phyloP scores from a whole-genome alignment of 2,329 filamentous ascomycete species.

The Phoma sp. region DNA sequence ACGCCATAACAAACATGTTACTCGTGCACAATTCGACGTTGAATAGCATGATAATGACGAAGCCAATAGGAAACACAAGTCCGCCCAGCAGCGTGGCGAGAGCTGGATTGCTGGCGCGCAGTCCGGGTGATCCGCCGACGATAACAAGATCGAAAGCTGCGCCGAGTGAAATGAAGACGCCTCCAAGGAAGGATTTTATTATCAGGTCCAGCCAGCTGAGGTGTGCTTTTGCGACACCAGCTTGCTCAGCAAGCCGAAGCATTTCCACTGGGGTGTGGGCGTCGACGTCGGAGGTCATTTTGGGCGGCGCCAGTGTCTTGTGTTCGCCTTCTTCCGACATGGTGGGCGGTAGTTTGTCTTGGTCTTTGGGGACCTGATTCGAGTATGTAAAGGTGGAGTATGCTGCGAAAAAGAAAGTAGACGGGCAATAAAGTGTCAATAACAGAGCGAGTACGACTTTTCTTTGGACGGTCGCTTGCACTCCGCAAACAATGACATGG shows the following conservation, averaged over 20 bases:
- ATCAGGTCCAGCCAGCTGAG: conserved; percentile 39
- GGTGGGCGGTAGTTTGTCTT: not conserved
- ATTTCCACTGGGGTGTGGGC: conserved; percentile 18
- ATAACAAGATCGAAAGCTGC: conserved; percentile 44
- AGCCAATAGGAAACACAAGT: conserved; percentile 19
- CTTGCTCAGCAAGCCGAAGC: conserved; percentile 14
- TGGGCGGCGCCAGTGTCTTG: conserved; percentile 11
- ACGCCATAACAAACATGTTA: conserved; percentile 27
- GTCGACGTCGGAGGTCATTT: conserved; percentile 12
- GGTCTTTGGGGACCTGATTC: no score
- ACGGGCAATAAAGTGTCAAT: no score
- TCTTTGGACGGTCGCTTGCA: no score
- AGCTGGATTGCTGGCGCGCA: conserved; percentile 20
- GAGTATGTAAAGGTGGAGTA: not conserved
- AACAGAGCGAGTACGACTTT: no score
- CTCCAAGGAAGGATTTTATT: conserved; percentile 42
- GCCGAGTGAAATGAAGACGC: conserved; percentile 43
- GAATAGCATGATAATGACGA: conserved; percentile 22
- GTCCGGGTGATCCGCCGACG: conserved; percentile 34
- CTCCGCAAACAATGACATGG: conserved; percentile 5
- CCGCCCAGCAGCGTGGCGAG: conserved; percentile 17
- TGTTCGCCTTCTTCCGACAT: conserved; percentile 14
- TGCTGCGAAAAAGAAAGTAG: no score
- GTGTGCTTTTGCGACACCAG: conserved; percentile 23
- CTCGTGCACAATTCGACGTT: conserved; percentile 24